Evolutionary conservation across 495 filamentous ascomycete species (phyloP), one percentile per base, ranked within the genome.

Genomic region (Mycothermus thermophilus): DNA sequence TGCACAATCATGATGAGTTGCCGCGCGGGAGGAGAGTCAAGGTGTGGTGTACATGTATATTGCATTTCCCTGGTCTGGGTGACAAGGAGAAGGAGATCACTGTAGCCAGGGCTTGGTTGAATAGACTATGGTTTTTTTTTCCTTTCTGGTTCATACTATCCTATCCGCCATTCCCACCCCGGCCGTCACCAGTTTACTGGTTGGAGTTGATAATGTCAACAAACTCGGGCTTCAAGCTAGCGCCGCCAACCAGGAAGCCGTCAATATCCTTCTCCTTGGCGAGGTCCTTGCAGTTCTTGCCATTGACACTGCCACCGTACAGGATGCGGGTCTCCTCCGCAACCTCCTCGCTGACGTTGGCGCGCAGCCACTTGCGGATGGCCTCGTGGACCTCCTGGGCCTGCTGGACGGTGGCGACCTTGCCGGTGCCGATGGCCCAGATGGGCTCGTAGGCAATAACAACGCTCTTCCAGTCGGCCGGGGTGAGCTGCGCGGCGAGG

Each of bases 381-480:
- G 78, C 85, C 31, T 74, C 79, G 63, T 97, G 90, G 39, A 90
- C 86, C 60, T 95, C 85, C 67, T 94, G 86, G 37, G 86, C 85
- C 66, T 95, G 85, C 66, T 84, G 67, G 28, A 83, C 88, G 33
- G 76, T 86, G 48, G 90, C 90, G 40, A 96, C 90, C 68, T 94
- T 95, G 52, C 90, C 90, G 42, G 90, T 96, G 41, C 92, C 90
- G 52, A 96, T 96, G 47, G 88, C 92, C 88, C 90, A 97, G 66
- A 97, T 88, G 47, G 90, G 90, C 72, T 97, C 92, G 59, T 97
- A 97, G 48, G 90, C 92, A 49, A 97, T 73, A 58, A 96, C 88
- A 47, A 97, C 75, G 65, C 90, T 92, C 35, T 61, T 67, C 90
- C 90, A 97, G 61, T 94, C 78, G 29, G 83, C 52, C 12, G 27